Conservation (phyloP, 208 protist species). For the Crithidia expoeki region DNA sequence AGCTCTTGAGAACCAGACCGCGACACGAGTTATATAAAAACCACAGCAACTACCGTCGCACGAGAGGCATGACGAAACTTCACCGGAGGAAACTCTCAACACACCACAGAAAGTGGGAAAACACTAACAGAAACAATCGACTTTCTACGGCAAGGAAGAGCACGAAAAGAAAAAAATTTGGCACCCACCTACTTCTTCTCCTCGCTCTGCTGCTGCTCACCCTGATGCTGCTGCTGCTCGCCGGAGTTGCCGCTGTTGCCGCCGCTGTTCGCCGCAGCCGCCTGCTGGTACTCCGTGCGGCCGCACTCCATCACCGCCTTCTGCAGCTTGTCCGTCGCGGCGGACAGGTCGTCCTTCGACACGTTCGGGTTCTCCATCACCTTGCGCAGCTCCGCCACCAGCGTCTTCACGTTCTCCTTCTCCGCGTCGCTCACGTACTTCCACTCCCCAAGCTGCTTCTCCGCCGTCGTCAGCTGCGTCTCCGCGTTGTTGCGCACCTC, state of each 20-base stretch:
- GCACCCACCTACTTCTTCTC: conserved; percentile 10
- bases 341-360: conserved; percentile 67
- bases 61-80: too few relatives aligned
- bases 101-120: conserved; percentile 12
- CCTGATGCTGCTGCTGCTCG: conserved; percentile 20
- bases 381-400: conserved; percentile 72
- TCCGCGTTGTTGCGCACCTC: conserved; percentile 91
- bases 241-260: conserved; percentile 17
- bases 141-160: background rate
- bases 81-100: too few relatives aligned
- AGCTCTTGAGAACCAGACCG: too few relatives aligned
- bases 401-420: conserved; percentile 77
- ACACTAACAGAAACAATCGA: background rate
- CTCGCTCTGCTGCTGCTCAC: conserved; percentile 19
- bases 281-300: conserved; percentile 80
- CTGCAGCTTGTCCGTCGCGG: conserved; percentile 81
- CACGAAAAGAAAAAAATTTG: background rate
- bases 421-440: conserved; percentile 83
- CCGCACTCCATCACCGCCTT: conserved; percentile 87
- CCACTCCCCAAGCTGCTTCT: conserved; percentile 83
- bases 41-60: too few relatives aligned
- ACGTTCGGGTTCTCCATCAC: conserved; percentile 77
- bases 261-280: conserved; percentile 46
- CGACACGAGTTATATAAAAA: too few relatives aligned
- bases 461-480: conserved; percentile 62